Conservation (phyloP, 345 rosid species). For the Atalantia buxifolia region DNA sequence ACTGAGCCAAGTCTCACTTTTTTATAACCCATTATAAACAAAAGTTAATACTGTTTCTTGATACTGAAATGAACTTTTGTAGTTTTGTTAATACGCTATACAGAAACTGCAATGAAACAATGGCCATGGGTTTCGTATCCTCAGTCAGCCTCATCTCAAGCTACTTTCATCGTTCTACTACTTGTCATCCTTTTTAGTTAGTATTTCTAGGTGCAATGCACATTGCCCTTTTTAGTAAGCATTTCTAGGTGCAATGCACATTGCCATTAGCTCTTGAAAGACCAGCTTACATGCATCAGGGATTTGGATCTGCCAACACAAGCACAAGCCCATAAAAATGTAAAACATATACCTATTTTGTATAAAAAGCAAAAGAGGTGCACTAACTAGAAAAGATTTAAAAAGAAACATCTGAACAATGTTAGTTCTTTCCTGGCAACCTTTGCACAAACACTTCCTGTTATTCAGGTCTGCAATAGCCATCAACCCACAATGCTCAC, state of each 20-base stretch:
- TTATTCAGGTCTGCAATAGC: constrained; percentile 94
- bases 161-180: no score
- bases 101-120: no score
- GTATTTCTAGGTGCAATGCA: constrained; percentile 98
- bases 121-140: no score
- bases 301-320: constrained; percentile 62
- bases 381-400: no score
- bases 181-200: constrained; percentile 45
- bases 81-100: no score
- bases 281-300: constrained; percentile 93
- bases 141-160: no score
- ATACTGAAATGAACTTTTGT: no score
- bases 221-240: constrained; percentile 91
- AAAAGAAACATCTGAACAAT: constrained; percentile 63
- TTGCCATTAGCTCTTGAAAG: constrained; percentile 97
- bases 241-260: constrained; percentile 99
- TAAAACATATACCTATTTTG: no score
- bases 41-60: no score
- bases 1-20: no score
- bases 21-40: no score
- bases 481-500: constrained; percentile 86
- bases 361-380: no score
- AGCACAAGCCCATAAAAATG: neutral
- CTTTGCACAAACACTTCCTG: constrained; percentile 75
- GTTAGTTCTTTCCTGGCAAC: constrained; percentile 91